Evolutionary conservation across 495 filamentous ascomycete species (phyloP).

Genomic region (Saxophila tyrrhenica): DNA sequence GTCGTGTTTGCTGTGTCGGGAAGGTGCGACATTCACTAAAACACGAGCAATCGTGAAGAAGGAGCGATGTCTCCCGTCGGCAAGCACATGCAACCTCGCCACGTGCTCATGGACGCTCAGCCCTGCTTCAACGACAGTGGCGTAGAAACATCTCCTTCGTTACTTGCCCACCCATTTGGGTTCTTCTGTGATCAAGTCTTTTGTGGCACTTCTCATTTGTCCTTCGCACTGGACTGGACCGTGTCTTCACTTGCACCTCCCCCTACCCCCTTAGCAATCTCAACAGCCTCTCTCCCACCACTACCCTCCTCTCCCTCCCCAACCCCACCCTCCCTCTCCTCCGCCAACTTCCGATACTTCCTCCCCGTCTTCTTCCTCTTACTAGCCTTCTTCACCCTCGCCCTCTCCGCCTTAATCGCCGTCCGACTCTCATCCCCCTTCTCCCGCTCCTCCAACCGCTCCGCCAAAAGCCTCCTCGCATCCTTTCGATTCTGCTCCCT

Average conservation of each 20-base stretch:
- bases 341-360: slow-evolving; percentile 49
- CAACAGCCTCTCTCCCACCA: background rate
- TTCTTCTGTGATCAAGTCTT: no score
- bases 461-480: slow-evolving; percentile 65
- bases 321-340: slow-evolving; percentile 30
- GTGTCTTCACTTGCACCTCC: no score
- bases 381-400: slow-evolving; percentile 54
- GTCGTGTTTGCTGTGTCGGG: background rate
- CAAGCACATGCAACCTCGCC: background rate
- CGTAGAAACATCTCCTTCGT: no score
- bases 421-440: slow-evolving; percentile 48
- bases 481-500: slow-evolving; percentile 81
- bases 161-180: no score
- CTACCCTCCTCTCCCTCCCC: slow-evolving; percentile 24
- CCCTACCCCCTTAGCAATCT: no score
- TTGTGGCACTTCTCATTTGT: no score
- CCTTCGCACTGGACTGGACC: no score
- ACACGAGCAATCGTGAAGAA: background rate
- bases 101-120: no score
- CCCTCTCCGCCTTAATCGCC: slow-evolving; percentile 43
- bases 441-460: slow-evolving; percentile 58
- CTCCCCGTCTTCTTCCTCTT: slow-evolving; percentile 52
- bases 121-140: no score
- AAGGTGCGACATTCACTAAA: background rate
- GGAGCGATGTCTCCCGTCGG: background rate